Evolutionary conservation across 345 rosid genomes (phyloP), one percentile per base, ranked within the genome.

Genomic region (Salix arbutifolia): DNA sequence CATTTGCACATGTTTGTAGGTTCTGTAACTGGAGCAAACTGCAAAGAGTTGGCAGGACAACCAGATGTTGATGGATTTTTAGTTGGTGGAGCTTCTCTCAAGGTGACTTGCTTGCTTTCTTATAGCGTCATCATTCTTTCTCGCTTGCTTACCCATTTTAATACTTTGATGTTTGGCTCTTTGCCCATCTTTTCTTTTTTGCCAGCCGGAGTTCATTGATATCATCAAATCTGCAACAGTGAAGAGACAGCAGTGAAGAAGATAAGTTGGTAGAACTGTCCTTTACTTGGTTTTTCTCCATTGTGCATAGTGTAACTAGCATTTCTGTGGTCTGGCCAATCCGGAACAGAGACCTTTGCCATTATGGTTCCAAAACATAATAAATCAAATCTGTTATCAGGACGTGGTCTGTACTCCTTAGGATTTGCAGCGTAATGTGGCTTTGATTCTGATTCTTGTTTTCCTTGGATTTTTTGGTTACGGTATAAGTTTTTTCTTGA

Each of bases 51-150:
- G 86, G 90, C 89, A 2, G 85, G 65, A 65, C 85, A 91, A 73
- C 84, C 89, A 5, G 92, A 91, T 76, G 84, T 91, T 35, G 96
- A 90, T 76, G 96, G 93, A 72, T 91, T 91, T 85, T 86, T 91
- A 85, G 96, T 91, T 56, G 93, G 92, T 11, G 96, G 93, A 74
- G 96, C 96, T 76, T 91, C 96, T 50, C 78, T 91, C 40, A 90
- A 91, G 92, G 93, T 90, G 73, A 17, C 35, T 50, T 12, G 58
- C 38, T 67, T 42, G 26, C 26, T 25, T 11, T 14, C 13, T 6
- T 16, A 1, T 33, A 26, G 30, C n/a, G 17, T 37, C 61, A 56
- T 25, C 61, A 21, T 21, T 23, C 25, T 58, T 35, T 69, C 35
- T 35, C 65, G 1, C 33, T 37, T 48, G 8, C 33, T 33, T 31